Evolutionary conservation across 805 yeast genomes (phyloP).

Genomic region (Saturnispora silvae): DNA sequence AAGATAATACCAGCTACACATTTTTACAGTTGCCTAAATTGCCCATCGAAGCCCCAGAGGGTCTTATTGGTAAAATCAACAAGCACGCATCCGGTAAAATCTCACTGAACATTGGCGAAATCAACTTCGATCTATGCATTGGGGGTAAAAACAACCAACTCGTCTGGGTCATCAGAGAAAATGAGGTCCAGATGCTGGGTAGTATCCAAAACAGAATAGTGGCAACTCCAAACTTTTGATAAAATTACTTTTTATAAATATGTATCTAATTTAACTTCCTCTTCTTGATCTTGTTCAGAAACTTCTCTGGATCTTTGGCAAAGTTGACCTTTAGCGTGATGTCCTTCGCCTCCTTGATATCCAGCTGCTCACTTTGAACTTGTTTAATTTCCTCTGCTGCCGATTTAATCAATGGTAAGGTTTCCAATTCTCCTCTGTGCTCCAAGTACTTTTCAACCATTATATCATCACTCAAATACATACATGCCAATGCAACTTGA

Average conservation of each 20-base stretch:
- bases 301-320: conserved; percentile 44
- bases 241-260: too few relatives aligned
- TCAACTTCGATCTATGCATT: conserved; percentile 53
- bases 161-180: too few relatives aligned
- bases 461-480: conserved; percentile 55
- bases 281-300: conserved; percentile 10
- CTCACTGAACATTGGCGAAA: conserved; percentile 62
- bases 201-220: too few relatives aligned
- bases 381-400: conserved; percentile 40
- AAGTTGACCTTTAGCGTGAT: conserved; percentile 58
- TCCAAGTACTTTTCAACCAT: conserved; percentile 58
- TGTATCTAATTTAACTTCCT: not conserved
- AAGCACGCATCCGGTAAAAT: conserved; percentile 78
- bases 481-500: conserved; percentile 84
- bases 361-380: conserved; percentile 30
- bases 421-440: conserved; percentile 40
- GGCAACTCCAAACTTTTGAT: too few relatives aligned
- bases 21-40: conserved; percentile 7
- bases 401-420: conserved; percentile 35
- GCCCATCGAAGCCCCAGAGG: conserved; percentile 24
- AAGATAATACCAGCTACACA: not conserved
- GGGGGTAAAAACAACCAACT: too few relatives aligned
- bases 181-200: too few relatives aligned
- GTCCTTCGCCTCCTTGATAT: conserved; percentile 49
- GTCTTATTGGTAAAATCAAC: conserved; percentile 63